phyloP scores from a whole-genome alignment of 2,329 filamentous ascomycete genomes.

The Grosmannia huntii region DNA sequence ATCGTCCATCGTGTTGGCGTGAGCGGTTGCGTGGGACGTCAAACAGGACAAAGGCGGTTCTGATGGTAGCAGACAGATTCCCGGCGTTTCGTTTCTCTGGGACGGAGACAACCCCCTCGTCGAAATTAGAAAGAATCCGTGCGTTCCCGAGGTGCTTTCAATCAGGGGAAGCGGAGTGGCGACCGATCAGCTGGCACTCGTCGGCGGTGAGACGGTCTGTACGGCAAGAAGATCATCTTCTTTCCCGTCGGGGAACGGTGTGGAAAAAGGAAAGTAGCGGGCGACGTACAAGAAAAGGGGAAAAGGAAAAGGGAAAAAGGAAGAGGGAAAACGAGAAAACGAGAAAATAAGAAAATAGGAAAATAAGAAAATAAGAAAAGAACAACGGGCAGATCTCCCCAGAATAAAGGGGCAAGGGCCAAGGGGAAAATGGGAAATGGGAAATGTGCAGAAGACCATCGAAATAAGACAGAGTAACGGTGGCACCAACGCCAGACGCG shows the following conservation, averaged over 20 bases:
- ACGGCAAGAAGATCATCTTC: background rate
- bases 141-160: background rate
- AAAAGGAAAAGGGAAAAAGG: no score
- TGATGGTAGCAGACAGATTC: background rate
- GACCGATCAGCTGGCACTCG: background rate
- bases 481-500: background rate
- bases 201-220: background rate
- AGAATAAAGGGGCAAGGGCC: background rate
- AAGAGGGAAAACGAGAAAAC: background rate
- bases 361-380: background rate
- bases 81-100: background rate
- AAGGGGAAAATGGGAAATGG: background rate
- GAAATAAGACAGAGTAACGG: constrained; percentile 1
- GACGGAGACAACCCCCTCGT: background rate
- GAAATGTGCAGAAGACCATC: background rate
- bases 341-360: background rate
- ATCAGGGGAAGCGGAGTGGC: background rate
- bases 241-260: background rate
- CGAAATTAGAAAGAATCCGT: background rate
- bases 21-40: background rate
- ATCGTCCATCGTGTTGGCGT: background rate
- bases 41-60: background rate
- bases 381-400: background rate
- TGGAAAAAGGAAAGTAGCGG: background rate
- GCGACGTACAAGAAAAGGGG: background rate